phyloP scores from a whole-genome alignment of 1,139 yeast genomes.

The Suhomyces kunorum region DNA sequence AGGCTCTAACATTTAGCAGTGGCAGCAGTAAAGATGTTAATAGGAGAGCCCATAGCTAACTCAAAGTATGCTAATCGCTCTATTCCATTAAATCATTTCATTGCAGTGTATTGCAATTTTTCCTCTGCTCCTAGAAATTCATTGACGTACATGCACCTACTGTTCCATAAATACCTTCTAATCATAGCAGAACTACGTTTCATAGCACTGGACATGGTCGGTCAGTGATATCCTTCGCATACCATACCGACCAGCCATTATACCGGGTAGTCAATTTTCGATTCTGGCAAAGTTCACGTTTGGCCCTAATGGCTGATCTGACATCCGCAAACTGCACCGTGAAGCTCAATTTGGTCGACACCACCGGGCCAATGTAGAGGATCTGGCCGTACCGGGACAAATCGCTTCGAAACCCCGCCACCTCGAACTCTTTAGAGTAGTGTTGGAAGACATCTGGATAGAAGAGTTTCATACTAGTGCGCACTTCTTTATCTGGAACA shows the following conservation, averaged over 20 bases:
- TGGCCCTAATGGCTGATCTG: constrained; percentile 64
- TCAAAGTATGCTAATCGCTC: too few species aligned
- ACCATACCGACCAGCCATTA: constrained; percentile 63
- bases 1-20: too few species aligned
- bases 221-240: constrained; percentile 70
- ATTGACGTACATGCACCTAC: neutral
- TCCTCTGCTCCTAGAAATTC: neutral
- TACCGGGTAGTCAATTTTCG: constrained; percentile 52
- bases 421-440: constrained; percentile 32
- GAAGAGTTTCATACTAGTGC: constrained; percentile 24
- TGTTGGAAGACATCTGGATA: constrained; percentile 39
- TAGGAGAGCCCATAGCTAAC: too few species aligned
- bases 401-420: constrained; percentile 43
- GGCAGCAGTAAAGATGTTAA: too few species aligned
- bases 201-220: constrained; percentile 35
- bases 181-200: too few species aligned
- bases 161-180: too few species aligned
- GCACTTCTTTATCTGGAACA: constrained; percentile 25
- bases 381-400: constrained; percentile 61
- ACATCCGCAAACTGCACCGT: constrained; percentile 65
- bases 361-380: constrained; percentile 63
- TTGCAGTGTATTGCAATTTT: too few species aligned
- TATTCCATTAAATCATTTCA: too few species aligned
- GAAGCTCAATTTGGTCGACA: constrained; percentile 65
- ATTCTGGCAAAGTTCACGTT: constrained; percentile 39